Conservation (phyloP, 1,284 basidiomycete genomes). For the Boletus smithii region DNA sequence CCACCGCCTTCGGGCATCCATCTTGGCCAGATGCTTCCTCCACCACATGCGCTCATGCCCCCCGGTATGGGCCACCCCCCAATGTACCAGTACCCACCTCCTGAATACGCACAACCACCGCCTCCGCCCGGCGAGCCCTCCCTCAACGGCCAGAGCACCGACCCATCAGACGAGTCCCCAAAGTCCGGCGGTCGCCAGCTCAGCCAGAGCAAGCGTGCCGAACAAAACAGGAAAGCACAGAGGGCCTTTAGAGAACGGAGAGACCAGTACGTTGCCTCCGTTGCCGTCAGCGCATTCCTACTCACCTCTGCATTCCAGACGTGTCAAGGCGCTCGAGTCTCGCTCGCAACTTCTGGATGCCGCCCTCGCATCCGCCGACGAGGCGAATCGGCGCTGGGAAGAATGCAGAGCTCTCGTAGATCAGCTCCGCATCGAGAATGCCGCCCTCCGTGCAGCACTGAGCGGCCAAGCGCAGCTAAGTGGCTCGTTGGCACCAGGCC, state of each 20-base stretch:
- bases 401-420: constrained; percentile 79
- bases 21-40: constrained; percentile 48
- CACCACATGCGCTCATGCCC: constrained; percentile 49
- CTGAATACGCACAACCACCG: constrained; percentile 32
- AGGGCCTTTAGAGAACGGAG: constrained; percentile 79
- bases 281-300: background rate
- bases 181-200: constrained; percentile 47
- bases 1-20: constrained; percentile 30
- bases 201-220: constrained; percentile 76
- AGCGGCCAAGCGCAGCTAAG: constrained; percentile 39
- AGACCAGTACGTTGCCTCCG: constrained; percentile 61
- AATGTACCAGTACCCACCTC: constrained; percentile 37
- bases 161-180: background rate
- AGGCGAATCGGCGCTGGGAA: constrained; percentile 82
- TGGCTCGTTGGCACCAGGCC: constrained; percentile 25
- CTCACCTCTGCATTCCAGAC: constrained; percentile 43
- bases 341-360: constrained; percentile 78
- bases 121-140: constrained; percentile 35
- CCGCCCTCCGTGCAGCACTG: constrained; percentile 52
- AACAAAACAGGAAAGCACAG: constrained; percentile 84
- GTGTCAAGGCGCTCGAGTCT: constrained; percentile 79
- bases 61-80: constrained; percentile 36
- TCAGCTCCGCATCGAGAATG: constrained; percentile 76
- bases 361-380: constrained; percentile 77
- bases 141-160: constrained; percentile 26